phyloP scores from a whole-genome alignment of 148 eudicot genomes.

The Gaultheria prostrata region DNA sequence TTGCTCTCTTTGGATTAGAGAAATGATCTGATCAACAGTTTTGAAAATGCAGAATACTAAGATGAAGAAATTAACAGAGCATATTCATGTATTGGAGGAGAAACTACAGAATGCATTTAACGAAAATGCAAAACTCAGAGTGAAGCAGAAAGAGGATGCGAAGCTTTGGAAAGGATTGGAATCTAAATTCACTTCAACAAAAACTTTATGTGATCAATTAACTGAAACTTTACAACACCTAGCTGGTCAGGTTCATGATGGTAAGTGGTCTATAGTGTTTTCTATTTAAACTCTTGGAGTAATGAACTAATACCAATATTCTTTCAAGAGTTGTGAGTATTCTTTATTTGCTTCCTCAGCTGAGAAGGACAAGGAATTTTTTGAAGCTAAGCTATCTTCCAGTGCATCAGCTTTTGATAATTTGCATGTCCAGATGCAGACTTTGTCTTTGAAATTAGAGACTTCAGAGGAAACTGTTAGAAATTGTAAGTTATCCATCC shows the following conservation, averaged over 20 bases:
- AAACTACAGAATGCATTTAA: slow-evolving; percentile 74
- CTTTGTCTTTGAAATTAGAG: slow-evolving; percentile 59
- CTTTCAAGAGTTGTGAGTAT: slow-evolving; percentile 5
- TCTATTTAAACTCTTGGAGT: neutral
- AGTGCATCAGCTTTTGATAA: slow-evolving; percentile 57
- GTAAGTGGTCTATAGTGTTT: slow-evolving; percentile 30
- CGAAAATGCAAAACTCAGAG: slow-evolving; percentile 86
- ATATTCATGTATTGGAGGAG: slow-evolving; percentile 61
- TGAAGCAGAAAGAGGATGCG: slow-evolving; percentile 85
- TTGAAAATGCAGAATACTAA: slow-evolving; percentile 61
- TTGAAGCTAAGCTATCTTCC: slow-evolving; percentile 58
- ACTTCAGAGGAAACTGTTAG: slow-evolving; percentile 66
- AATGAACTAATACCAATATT: neutral
- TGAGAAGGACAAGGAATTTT: slow-evolving; percentile 67
- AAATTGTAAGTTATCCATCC: slow-evolving; percentile 45
- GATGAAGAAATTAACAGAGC: slow-evolving; percentile 72
- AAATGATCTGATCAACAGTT: slow-evolving; percentile 2
- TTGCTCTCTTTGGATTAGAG: neutral
- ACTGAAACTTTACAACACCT: slow-evolving; percentile 75
- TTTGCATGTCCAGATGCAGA: slow-evolving; percentile 60
- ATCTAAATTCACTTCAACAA: slow-evolving; percentile 81
- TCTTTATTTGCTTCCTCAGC: slow-evolving; percentile 43
- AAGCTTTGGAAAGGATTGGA: slow-evolving; percentile 89
- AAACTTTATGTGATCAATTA: slow-evolving; percentile 70
- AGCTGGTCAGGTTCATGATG: slow-evolving; percentile 74